phyloP scores from a whole-genome alignment of 805 yeast species.

The Debaryomyces tyrocola region DNA sequence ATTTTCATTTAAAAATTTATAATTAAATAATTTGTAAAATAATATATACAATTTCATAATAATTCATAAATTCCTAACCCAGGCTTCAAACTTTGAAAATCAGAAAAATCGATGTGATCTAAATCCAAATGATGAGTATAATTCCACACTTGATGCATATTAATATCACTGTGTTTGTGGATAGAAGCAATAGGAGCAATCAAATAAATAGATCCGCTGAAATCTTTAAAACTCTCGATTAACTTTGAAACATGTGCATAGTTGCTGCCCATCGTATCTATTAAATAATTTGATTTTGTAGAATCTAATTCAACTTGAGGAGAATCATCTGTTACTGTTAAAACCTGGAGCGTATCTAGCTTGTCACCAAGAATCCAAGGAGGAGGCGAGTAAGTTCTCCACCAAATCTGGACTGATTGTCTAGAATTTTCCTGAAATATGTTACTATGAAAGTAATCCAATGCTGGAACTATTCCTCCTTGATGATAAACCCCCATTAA shows the following conservation, averaged over 20 bases:
- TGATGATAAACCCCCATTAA: conserved; percentile 86
- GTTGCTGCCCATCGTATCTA: conserved; percentile 51
- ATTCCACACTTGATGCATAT: conserved; percentile 23
- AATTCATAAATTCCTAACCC: conserved; percentile 62
- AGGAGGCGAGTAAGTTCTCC: conserved; percentile 96
- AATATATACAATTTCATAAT: conserved; percentile 12
- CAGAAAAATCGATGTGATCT: conserved; percentile 66
- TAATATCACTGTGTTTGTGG: conserved; percentile 10
- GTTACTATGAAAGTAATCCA: conserved; percentile 38
- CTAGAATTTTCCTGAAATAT: not conserved
- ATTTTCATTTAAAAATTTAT: conserved; percentile 2
- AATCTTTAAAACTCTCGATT: conserved; percentile 12
- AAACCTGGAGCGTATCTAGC: conserved; percentile 10
- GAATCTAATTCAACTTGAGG: conserved; percentile 6
- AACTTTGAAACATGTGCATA: conserved; percentile 25
- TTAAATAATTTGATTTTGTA: conserved; percentile 7
- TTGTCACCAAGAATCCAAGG: conserved; percentile 66
- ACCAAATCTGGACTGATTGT: conserved; percentile 62
- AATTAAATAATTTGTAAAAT: conserved; percentile 1
- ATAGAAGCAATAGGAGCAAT: conserved; percentile 44
- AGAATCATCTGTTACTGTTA: conserved; percentile 13
- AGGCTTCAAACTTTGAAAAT: conserved; percentile 51
- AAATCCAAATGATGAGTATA: conserved; percentile 59
- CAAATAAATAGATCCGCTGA: conserved; percentile 15
- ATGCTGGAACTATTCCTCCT: conserved; percentile 80